A percentile compares a stretch with the other conserved stretches of the same genome.
Conservation (phyloP, 768 basidiomycete species). For the Lactifluus subvellereus region DNA sequence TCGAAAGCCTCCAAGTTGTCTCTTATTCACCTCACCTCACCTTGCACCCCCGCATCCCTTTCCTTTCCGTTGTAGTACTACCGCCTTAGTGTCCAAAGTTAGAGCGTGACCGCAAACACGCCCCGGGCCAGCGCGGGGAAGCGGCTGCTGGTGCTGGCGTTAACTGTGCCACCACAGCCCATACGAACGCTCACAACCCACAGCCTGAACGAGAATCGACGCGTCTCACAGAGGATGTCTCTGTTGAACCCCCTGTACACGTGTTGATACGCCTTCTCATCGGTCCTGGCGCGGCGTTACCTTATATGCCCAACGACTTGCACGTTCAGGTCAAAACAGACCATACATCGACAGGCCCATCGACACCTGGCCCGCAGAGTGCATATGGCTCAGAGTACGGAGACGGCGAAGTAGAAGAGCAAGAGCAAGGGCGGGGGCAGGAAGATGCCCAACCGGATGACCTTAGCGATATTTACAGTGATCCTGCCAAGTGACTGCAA, state of each 20-base stretch:
- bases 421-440: constrained; percentile 14
- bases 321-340: constrained; percentile 11
- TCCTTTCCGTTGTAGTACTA: no score
- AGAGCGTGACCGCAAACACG: constrained; percentile 43
- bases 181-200: neutral
- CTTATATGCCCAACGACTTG: constrained; percentile 13
- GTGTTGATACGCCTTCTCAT: constrained; percentile 10
- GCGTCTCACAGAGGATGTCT: constrained; percentile 5
- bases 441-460: constrained; percentile 7
- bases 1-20: no score
- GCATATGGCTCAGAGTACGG: constrained; percentile 19
- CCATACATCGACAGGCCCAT: constrained; percentile 21
- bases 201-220: constrained; percentile 11
- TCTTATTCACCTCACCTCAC: no score
- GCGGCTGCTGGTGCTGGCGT: neutral
- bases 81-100: constrained; percentile 28
- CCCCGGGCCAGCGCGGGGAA: constrained; percentile 37
- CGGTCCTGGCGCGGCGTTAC: neutral
- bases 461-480: constrained; percentile 13
- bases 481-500: constrained; percentile 14
- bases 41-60: no score
- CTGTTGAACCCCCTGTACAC: neutral
- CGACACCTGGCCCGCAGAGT: constrained; percentile 20
- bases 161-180: neutral
- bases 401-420: constrained; percentile 8